Conservation (phyloP, 2,329 filamentous ascomycete genomes). For the Aspergillus melleus region DNA sequence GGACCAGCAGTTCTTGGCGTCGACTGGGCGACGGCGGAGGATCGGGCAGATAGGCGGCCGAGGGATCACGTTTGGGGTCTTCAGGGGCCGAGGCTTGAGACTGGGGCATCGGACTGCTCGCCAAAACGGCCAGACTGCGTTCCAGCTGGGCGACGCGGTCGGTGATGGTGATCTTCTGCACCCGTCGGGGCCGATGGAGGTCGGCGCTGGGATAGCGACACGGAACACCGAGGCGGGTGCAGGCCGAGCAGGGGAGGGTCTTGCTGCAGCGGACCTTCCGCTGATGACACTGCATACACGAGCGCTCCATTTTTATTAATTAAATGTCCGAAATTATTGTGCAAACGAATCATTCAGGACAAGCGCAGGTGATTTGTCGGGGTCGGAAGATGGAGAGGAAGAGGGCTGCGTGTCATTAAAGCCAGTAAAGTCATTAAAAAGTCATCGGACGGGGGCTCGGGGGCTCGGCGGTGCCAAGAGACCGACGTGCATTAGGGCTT, state of each 20-base stretch:
- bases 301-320: conserved; percentile 6
- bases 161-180: conserved; percentile 6
- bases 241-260: conserved; percentile 13
- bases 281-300: conserved; percentile 19
- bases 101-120: not conserved
- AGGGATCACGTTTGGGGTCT: not conserved
- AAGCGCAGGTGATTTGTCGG: not conserved
- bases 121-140: not conserved
- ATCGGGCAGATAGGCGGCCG: not conserved
- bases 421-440: not conserved
- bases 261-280: conserved; percentile 19
- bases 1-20: conserved; percentile 7
- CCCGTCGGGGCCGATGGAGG: conserved; percentile 10
- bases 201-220: conserved; percentile 16
- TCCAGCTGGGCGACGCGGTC: conserved; percentile 13
- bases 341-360: too few species aligned
- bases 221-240: conserved; percentile 8
- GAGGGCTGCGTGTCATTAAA: not conserved
- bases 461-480: too few species aligned
- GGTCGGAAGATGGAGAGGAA: not conserved
- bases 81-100: not conserved
- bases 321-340: too few species aligned
- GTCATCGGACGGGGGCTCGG: too few species aligned
- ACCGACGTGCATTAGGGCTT: too few species aligned
- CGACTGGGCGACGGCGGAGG: not conserved